Percentiles rank a stretch among this genome's conserved stretches.
Conservation (phyloP, 371 early-diverging fungal genomes). For the Capillidium rhysosporum region DNA sequence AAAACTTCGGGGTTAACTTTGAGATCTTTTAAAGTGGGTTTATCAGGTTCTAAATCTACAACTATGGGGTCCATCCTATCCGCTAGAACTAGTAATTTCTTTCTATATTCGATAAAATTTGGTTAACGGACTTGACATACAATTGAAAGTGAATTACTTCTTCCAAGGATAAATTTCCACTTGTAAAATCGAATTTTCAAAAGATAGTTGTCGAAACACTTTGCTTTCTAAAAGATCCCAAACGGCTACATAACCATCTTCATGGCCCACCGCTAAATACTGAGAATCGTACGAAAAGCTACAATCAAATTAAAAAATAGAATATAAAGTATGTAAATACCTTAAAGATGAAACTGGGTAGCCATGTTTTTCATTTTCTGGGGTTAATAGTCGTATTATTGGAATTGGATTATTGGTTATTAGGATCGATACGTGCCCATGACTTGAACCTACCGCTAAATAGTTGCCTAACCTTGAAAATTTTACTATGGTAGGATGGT, state of each 20-base stretch:
- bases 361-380: background rate
- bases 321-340: background rate
- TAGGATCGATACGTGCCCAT: background rate
- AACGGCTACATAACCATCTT: constrained; percentile 61
- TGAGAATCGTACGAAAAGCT: background rate
- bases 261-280: constrained; percentile 51
- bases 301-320: background rate
- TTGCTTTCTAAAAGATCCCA: constrained; percentile 48
- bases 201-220: constrained; percentile 7
- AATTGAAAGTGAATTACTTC: background rate
- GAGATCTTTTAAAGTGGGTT: background rate
- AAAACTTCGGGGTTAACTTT: background rate
- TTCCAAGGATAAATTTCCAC: background rate
- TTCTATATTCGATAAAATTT: background rate
- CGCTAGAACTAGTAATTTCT: background rate
- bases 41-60: background rate
- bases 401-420: background rate
- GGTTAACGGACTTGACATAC: background rate
- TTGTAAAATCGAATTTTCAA: background rate
- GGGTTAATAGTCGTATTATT: background rate
- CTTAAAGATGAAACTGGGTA: background rate
- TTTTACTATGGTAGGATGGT: background rate
- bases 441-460: background rate
- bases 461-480: background rate
- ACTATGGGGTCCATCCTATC: background rate